Percentiles rank a stretch among this genome's conserved stretches.
phyloP scores from a whole-genome alignment of 306 rosid species.

The Vicia sativa region DNA sequence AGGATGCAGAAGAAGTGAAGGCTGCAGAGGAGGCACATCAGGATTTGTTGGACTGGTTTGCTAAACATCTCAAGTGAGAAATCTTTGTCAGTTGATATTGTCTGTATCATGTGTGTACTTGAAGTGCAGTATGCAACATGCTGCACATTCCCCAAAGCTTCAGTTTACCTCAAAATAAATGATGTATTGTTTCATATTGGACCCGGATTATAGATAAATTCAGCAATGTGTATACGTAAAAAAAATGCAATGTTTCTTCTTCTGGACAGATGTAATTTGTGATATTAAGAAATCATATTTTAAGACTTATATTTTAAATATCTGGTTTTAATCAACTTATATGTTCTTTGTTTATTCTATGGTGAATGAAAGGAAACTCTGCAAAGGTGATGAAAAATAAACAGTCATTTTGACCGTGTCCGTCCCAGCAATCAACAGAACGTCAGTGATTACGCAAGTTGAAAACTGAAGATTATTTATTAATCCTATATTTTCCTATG shows the following conservation, averaged over 20 bases:
- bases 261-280: neutral
- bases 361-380: neutral
- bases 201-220: neutral
- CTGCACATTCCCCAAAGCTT: neutral
- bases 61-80: constrained; percentile 47
- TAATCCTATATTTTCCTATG: neutral
- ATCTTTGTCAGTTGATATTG: neutral
- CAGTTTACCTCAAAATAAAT: constrained; percentile 30
- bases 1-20: constrained; percentile 55
- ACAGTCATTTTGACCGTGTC: neutral
- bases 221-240: neutral
- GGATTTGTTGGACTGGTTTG: constrained; percentile 53
- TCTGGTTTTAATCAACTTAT: neutral
- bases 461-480: neutral
- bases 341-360: neutral
- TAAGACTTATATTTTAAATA: neutral
- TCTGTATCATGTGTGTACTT: constrained; percentile 1
- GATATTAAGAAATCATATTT: constrained; percentile 18
- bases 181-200: neutral
- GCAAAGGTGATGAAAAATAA: neutral
- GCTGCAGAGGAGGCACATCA: constrained; percentile 65
- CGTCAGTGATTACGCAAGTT: neutral
- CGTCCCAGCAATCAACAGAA: neutral
- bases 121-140: constrained; percentile 3
- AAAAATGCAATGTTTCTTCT: neutral